Evolutionary conservation across 73 alveolate genomes (phyloP).

Genomic region (Paramecium sonneborni): DNA sequence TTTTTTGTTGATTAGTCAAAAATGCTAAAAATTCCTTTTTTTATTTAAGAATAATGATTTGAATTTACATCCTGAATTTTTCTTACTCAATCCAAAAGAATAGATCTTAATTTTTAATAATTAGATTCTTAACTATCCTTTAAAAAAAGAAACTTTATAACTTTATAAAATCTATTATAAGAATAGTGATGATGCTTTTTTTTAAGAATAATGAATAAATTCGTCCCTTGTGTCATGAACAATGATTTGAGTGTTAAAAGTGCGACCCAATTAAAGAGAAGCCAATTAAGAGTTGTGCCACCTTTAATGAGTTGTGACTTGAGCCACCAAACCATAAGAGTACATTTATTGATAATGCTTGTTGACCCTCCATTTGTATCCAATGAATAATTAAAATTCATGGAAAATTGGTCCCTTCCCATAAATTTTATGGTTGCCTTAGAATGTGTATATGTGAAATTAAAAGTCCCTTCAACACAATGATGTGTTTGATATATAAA

Average conservation of each 20-base stretch:
- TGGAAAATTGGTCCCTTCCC: conserved; percentile 9
- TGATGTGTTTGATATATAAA: neutral
- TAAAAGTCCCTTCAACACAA: neutral
- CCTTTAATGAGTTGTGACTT: neutral
- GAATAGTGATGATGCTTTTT: neutral
- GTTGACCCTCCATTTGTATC: neutral
- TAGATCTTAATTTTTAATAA: neutral
- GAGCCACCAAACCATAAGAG: conserved; percentile 7
- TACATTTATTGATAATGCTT: neutral
- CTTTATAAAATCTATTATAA: neutral
- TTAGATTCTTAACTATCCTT: neutral
- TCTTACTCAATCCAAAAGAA: neutral
- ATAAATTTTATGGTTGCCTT: neutral
- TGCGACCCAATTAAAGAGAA: neutral
- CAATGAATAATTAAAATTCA: neutral
- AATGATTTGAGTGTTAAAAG: neutral
- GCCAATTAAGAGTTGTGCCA: neutral
- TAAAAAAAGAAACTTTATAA: neutral
- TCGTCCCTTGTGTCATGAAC: neutral
- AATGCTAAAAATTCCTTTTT: neutral
- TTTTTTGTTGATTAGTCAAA: neutral
- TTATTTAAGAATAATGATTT: neutral
- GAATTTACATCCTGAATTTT: neutral
- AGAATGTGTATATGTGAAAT: neutral
- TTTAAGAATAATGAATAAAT: neutral